A percentile compares a stretch with the other conserved stretches of the same genome.
These are phyloP conservation scores for Fonsecaea nubica DNA, from an alignment of 2,329 filamentous ascomycete species.

Conservation along the genomic window DNA sequence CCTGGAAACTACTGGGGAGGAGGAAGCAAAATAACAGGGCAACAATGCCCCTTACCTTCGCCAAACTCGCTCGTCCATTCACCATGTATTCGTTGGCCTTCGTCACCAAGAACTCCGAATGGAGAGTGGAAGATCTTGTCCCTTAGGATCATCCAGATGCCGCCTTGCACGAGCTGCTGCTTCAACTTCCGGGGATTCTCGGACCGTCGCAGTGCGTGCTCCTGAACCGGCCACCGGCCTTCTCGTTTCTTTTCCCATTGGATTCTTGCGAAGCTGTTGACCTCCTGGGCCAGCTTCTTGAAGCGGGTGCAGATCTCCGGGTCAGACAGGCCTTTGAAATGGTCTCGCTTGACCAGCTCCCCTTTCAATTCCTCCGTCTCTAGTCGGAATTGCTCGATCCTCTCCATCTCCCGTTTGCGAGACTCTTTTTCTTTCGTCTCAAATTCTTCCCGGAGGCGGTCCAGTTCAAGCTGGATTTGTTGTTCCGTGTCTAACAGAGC, in stretches of 20 bases:
- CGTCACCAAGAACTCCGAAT: background rate
- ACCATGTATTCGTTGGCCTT: background rate
- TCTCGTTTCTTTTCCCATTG: background rate
- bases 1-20: no score
- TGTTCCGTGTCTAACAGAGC: background rate
- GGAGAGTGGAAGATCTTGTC: background rate
- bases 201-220: background rate
- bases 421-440: background rate
- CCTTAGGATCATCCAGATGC: conserved; percentile 2
- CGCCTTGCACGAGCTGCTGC: background rate
- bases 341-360: background rate
- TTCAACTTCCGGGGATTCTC: background rate
- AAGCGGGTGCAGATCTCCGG: background rate
- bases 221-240: background rate
- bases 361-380: background rate
- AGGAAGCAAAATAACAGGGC: background rate
- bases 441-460: background rate
- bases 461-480: background rate
- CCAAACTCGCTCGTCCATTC: conserved; percentile 2
- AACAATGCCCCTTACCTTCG: background rate
- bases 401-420: background rate
- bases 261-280: background rate
- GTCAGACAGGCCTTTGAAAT: background rate
- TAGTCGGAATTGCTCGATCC: background rate
- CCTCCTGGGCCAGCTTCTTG: background rate